Base-by-base conservation (phyloP, 306 rosid genomes). In the Boehmeria nivea region DNA sequence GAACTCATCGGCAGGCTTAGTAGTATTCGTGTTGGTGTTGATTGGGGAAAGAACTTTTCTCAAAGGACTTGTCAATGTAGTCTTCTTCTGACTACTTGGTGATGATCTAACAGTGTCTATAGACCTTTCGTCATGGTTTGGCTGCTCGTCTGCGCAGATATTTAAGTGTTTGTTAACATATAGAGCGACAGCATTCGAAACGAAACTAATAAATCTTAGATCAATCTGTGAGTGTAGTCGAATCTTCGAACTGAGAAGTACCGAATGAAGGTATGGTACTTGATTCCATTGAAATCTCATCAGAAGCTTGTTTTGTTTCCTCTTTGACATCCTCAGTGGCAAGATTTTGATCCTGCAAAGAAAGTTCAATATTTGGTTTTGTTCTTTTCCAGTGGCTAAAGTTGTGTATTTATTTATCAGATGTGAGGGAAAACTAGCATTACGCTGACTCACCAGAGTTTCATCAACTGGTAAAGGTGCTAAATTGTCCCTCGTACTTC, bases 1-100 rank as follows among this genome's bases (percentile, higher is more conserved):
- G 16, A 65, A 43, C 51, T 69, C 76, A 57, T 61, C 65, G 3
- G n/a, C 21, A 42, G 57, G 50, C 16, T 62, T 3, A 1, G 25
- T 61, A 45, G 57, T 61, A 37, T 47, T 74, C 48, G 24, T 75
- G 67, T 78, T 80, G 64, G 68, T 51, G 60, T 84, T 73, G 58
- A 84, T 45, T 17, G 89, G 89, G 26, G 85, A 87, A 23, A 87
- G 83, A 16, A 78, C 77, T 72, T 84, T 87, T 74, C 89, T 81
- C 36, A 51, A 51, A 37, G 89, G 76, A 69, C 82, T 69, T 68
- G 26, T 59, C 8, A 39, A 44, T 51, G n/a, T n/a, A n/a, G 59
- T 73, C 58, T 69, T 65, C 66, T 38, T 57, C 38, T 58, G 72
- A 57, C 39, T 60, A 21, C 28, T 47, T 43, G 60, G 61, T 34